Evolutionary conservation across 2,329 filamentous ascomycete species (phyloP), one percentile per base, ranked within the genome.

Genomic region (Shiraia sp.): DNA sequence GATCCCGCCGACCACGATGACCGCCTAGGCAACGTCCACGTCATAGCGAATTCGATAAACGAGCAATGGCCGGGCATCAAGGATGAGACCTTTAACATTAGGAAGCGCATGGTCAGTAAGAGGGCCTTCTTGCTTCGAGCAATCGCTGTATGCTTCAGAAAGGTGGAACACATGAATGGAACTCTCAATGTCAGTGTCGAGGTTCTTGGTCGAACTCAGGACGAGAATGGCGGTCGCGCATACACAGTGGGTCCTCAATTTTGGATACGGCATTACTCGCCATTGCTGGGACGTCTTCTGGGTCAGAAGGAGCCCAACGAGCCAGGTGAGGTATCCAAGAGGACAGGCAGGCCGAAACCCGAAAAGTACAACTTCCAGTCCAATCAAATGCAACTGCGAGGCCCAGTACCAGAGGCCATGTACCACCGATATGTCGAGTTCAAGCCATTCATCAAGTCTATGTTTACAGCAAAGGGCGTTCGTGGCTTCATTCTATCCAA

Each of bases 391-490:
- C 92, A 96, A 66, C 79, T 97, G 6, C 77, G 80, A 32, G 92
- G 92, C 0, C 92, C 92, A 0, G 86, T 93, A 0, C 91, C 92
- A 0, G 75, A 82, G 2, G 76, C 83, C 48, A 76, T 97, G 24
- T 96, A 96, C 67, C 91, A 96, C 66, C 87, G 90, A 53, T 97
- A 87, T 62, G 91, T 96, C 42, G 91, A 95, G 66, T 96, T 96
- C 71, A 87, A 84, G 42, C 90, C 91, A 17, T 89, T 96, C 61
- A 87, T 97, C 40, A 88, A 88, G 36, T 82, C 84, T 51, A 95
- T 96, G 84, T 97, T 96, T 71, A 86, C 84, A 1, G 81, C 82
- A 8, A 81, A 81, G 19, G 91, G 90, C 37, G 59, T 96, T 3
- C 80, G 87, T 34, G 92, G 92, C 13, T 85, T 82, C 49, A 78